Conservation (phyloP, 2,329 filamentous ascomycete genomes). For the Phaeoacremonium minimum region DNA sequence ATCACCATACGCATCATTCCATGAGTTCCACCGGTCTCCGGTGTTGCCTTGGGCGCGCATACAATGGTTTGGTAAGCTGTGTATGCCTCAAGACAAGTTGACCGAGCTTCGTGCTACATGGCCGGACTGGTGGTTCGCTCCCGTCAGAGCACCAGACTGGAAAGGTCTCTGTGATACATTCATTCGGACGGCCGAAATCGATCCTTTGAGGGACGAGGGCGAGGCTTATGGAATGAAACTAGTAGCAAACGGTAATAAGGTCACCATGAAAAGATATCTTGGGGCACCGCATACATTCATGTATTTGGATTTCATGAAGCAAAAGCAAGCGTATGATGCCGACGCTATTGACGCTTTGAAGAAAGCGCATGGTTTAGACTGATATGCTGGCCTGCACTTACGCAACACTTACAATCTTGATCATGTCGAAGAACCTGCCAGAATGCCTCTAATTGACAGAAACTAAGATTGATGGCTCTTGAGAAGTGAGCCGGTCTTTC, state of each 20-base stretch:
- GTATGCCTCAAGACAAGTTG: conserved; percentile 19
- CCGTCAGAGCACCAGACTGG: conserved; percentile 24
- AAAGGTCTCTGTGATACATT: conserved; percentile 25
- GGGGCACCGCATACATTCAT: conserved; percentile 34
- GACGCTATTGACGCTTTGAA: conserved; percentile 24
- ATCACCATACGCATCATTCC: conserved; percentile 27
- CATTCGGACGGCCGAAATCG: conserved; percentile 26
- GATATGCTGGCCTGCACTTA: too few species aligned
- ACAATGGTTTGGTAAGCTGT: conserved; percentile 22
- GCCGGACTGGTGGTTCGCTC: conserved; percentile 28
- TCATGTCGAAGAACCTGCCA: too few species aligned
- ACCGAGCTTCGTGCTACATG: conserved; percentile 17
- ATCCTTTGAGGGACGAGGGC: conserved; percentile 33
- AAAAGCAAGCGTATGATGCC: conserved; percentile 25
- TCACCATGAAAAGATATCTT: conserved; percentile 29
- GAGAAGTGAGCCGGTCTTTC: too few species aligned
- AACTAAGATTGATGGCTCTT: too few species aligned
- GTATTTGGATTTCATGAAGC: conserved; percentile 15
- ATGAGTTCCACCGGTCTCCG: conserved; percentile 25
- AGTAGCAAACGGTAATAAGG: conserved; percentile 27
- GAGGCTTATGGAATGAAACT: conserved; percentile 32
- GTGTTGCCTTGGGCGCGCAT: conserved; percentile 27
- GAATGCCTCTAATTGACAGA: too few species aligned
- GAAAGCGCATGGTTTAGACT: conserved; percentile 18
- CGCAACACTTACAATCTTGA: too few species aligned